Evolutionary conservation across 441 rosid genomes (phyloP).

Genomic region (Pelargonium myrrhifolium): DNA sequence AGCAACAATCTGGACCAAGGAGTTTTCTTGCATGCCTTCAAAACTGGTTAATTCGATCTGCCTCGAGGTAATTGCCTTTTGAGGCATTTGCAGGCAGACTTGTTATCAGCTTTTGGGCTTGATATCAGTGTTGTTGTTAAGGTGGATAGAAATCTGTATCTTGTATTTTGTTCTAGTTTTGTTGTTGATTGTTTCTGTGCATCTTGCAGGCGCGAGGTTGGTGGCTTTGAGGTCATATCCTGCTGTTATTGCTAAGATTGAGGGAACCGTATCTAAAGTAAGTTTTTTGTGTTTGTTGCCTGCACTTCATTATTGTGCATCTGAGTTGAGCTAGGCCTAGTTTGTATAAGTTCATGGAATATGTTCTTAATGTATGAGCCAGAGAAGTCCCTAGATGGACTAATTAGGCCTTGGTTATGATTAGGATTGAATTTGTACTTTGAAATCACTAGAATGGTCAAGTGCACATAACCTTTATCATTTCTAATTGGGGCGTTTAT

Average conservation of each 20-base stretch:
- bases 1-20: constrained; percentile 20
- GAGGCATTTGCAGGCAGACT: constrained; percentile 22
- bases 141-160: not conserved
- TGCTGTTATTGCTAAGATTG: constrained; percentile 17
- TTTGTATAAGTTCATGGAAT: not conserved
- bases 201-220: constrained; percentile 6
- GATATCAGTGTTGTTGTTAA: constrained; percentile 13
- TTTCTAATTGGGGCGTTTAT: constrained; percentile 14
- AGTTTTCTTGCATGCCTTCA: constrained; percentile 16
- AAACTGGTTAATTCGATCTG: constrained; percentile 20
- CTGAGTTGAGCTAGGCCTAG: not conserved
- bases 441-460: not conserved
- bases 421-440: not conserved
- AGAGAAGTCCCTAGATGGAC: not conserved
- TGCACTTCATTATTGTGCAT: constrained; percentile 2
- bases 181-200: constrained; percentile 10
- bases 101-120: constrained; percentile 24
- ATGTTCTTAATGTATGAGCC: not conserved
- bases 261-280: constrained; percentile 25
- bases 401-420: not conserved
- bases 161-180: not conserved
- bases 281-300: constrained; percentile 14
- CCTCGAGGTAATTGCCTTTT: constrained; percentile 26
- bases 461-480: not conserved
- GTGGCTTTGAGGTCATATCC: not conserved